Conservation (phyloP, 306 rosid species). For the Quercus mongolica region DNA sequence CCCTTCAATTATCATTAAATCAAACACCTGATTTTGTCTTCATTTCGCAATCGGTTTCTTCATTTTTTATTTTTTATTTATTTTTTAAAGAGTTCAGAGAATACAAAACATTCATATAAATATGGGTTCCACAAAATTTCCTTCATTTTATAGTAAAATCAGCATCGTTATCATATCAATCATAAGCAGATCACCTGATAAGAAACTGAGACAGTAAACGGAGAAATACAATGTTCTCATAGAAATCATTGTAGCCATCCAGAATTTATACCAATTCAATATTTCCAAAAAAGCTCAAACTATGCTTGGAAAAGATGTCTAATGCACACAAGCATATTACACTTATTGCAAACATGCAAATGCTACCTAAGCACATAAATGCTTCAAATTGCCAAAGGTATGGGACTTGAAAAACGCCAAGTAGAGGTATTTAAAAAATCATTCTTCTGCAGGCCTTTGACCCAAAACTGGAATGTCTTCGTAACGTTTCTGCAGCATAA, state of each 20-base stretch:
- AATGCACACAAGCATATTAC: conserved; percentile 1
- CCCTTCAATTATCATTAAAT: too few species aligned
- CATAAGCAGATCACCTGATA: background rate
- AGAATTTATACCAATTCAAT: conserved; percentile 4
- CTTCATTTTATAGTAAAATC: background rate
- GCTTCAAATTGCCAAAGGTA: conserved; percentile 35
- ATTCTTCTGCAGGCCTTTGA: conserved; percentile 55
- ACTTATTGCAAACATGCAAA: conserved; percentile 60
- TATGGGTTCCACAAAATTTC: background rate
- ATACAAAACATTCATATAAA: too few species aligned
- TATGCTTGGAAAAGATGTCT: conserved; percentile 21
- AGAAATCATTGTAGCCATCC: conserved; percentile 1
- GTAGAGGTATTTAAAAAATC: conserved; percentile 4
- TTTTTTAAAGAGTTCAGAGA: too few species aligned
- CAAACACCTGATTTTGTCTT: too few species aligned
- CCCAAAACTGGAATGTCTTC: conserved; percentile 62
- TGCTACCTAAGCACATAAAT: conserved; percentile 40
- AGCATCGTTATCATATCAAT: background rate
- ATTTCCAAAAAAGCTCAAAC: conserved; percentile 24
- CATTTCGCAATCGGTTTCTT: too few species aligned
- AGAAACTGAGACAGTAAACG: background rate
- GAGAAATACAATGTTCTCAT: conserved; percentile 1
- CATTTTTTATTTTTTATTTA: too few species aligned
- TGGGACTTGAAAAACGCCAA: conserved; percentile 5
- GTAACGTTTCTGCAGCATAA: conserved; percentile 48